Evolutionary conservation across 768 basidiomycete genomes (phyloP).

Genomic region (Leccinum longicurvipes): DNA sequence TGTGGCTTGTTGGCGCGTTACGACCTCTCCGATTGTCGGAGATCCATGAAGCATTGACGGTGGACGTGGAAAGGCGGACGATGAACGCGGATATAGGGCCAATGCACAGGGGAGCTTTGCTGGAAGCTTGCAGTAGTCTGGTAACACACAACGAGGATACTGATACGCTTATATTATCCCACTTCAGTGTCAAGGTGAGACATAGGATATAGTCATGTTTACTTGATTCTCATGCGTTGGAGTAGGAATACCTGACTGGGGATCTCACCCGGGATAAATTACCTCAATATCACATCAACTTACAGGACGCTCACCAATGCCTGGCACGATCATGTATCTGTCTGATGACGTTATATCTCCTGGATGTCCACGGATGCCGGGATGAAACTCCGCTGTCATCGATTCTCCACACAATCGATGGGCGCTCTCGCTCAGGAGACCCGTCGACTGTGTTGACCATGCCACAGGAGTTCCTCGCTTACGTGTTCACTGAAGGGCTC

Average conservation of each 20-base stretch:
- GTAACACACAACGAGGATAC: constrained; percentile 14
- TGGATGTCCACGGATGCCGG: neutral
- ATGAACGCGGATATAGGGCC: constrained; percentile 8
- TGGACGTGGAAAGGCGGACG: constrained; percentile 2
- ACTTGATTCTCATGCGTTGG: neutral
- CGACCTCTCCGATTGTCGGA: constrained; percentile 12
- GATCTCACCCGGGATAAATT: neutral
- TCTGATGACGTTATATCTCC: constrained; percentile 1
- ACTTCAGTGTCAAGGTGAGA: constrained; percentile 25
- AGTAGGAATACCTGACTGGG: constrained; percentile 15
- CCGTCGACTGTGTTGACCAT: neutral
- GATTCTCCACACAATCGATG: neutral
- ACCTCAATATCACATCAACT: constrained; percentile 5
- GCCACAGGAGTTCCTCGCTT: constrained; percentile 4
- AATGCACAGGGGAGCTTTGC: constrained; percentile 3
- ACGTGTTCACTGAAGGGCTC: constrained; percentile 2
- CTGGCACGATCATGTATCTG: constrained; percentile 7
- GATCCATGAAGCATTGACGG: constrained; percentile 10
- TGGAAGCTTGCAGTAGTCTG: constrained; percentile 16
- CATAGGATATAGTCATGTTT: neutral
- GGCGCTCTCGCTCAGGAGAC: neutral
- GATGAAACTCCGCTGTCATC: neutral
- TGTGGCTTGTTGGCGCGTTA: constrained; percentile 18
- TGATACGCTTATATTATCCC: constrained; percentile 11
- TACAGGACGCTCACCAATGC: constrained; percentile 1